A percentile compares a stretch with the other conserved stretches of the same genome.
These are phyloP conservation scores for Chenopodium album DNA, from an alignment of 148 eudicot genomes.

Conservation along the genomic window DNA sequence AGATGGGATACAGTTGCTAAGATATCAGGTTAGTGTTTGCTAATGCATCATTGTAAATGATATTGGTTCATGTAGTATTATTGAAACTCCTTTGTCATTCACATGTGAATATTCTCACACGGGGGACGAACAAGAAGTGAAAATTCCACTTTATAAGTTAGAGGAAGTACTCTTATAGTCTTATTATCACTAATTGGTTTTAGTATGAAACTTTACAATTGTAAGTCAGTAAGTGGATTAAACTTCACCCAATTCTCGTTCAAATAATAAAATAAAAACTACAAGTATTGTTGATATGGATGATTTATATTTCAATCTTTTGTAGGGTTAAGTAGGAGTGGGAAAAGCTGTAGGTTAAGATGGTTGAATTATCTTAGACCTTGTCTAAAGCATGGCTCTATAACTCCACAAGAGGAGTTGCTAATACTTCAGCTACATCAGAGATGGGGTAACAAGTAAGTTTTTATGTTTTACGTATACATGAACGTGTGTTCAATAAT, in stretches of 20 bases:
- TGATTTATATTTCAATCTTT: no score
- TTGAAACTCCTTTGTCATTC: background rate
- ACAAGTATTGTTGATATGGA: no score
- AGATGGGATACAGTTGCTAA: conserved; percentile 70
- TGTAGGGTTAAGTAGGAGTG: conserved; percentile 62
- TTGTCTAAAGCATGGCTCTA: conserved; percentile 52
- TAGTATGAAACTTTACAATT: no score
- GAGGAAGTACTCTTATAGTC: no score
- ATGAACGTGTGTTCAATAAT: background rate
- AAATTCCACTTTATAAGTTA: no score
- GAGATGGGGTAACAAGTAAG: conserved; percentile 74
- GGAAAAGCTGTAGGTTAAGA: conserved; percentile 71
- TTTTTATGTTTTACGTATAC: background rate
- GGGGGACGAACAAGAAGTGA: no score
- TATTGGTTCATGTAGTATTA: background rate
- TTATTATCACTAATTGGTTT: no score
- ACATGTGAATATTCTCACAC: no score
- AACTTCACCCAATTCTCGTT: no score
- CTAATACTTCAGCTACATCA: conserved; percentile 50
- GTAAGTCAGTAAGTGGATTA: no score
- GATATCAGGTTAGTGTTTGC: conserved; percentile 49
- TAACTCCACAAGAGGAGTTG: conserved; percentile 48
- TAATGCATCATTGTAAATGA: background rate
- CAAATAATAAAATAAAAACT: no score
- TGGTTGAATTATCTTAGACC: conserved; percentile 76